phyloP scores from a whole-genome alignment of 768 basidiomycete species.

The Russula olivacea region DNA sequence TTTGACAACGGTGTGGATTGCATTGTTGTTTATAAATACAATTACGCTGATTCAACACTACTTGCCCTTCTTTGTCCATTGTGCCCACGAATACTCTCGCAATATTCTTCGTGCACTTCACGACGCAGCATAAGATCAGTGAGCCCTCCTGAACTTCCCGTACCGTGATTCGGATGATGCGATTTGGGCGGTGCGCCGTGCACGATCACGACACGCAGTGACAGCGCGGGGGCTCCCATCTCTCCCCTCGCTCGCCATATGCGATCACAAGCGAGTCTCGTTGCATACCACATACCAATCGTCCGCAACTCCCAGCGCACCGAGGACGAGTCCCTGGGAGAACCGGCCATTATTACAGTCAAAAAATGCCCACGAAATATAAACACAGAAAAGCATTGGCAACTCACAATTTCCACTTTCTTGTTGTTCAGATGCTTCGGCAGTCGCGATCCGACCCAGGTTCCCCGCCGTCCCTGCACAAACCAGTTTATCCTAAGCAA shows the following conservation, averaged over 20 bases:
- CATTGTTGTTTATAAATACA: too few species aligned
- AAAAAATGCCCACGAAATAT: too few species aligned
- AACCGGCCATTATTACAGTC: too few species aligned
- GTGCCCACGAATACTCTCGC: too few species aligned
- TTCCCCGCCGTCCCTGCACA: slow-evolving; percentile 2
- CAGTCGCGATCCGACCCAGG: slow-evolving; percentile 12
- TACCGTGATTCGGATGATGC: background rate
- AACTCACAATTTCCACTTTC: slow-evolving; percentile 10
- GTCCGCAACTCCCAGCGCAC: slow-evolving; percentile 11
- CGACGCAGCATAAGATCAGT: too few species aligned
- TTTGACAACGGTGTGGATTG: too few species aligned
- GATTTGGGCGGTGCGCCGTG: background rate
- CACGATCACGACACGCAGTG: slow-evolving; percentile 5
- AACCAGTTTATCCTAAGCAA: slow-evolving; percentile 18
- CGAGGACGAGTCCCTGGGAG: slow-evolving; percentile 10
- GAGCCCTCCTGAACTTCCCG: slow-evolving; percentile 5
- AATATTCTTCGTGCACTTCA: too few species aligned
- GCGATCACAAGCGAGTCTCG: slow-evolving; percentile 13
- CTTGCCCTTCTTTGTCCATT: too few species aligned
- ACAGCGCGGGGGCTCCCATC: too few species aligned
- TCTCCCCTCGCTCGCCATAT: slow-evolving; percentile 14
- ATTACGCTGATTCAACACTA: too few species aligned
- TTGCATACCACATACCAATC: slow-evolving; percentile 21
- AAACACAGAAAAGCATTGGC: too few species aligned
- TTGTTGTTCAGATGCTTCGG: slow-evolving; percentile 9